phyloP scores from a whole-genome alignment of 208 protist genomes.

The Trypanosoma vivax region DNA sequence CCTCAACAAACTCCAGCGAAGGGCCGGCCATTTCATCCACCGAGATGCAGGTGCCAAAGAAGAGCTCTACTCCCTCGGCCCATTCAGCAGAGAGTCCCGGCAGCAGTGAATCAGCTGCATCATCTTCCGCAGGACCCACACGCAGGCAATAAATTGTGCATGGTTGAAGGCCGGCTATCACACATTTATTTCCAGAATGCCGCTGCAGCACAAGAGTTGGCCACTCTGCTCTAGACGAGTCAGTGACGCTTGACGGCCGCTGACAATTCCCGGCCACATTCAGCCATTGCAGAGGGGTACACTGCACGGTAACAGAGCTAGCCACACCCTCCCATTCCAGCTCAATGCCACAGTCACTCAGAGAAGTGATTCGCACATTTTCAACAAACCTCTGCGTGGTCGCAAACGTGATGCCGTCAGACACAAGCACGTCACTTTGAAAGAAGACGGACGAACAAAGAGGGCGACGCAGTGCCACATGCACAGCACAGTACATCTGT shows the following conservation, averaged over 20 bases:
- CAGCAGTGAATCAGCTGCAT: not conserved
- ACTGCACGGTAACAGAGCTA: not conserved
- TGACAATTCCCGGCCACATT: not conserved
- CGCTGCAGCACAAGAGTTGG: not conserved
- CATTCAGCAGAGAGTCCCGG: no score
- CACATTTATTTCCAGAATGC: not conserved
- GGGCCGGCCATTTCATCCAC: not conserved
- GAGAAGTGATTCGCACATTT: constrained; percentile 1
- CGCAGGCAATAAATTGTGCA: constrained; percentile 11
- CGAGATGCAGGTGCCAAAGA: constrained; percentile 16
- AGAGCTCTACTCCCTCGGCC: constrained; percentile 1
- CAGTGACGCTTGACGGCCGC: not conserved
- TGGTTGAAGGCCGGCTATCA: constrained; percentile 2
- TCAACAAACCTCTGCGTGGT: not conserved
- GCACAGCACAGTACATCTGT: constrained; percentile 17
- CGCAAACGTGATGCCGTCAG: constrained; percentile 10
- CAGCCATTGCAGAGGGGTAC: not conserved
- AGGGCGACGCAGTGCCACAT: constrained; percentile 3
- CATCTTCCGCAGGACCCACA: not conserved
- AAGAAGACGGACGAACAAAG: not conserved
- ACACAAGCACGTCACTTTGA: constrained; percentile 3
- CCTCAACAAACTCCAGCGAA: not conserved
- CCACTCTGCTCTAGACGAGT: no score
- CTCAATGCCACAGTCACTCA: constrained; percentile 6
- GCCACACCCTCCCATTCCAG: constrained; percentile 6